Evolutionary conservation across 75 land plant genomes (phyloP).

Genomic region (Ceratopteris richardii): DNA sequence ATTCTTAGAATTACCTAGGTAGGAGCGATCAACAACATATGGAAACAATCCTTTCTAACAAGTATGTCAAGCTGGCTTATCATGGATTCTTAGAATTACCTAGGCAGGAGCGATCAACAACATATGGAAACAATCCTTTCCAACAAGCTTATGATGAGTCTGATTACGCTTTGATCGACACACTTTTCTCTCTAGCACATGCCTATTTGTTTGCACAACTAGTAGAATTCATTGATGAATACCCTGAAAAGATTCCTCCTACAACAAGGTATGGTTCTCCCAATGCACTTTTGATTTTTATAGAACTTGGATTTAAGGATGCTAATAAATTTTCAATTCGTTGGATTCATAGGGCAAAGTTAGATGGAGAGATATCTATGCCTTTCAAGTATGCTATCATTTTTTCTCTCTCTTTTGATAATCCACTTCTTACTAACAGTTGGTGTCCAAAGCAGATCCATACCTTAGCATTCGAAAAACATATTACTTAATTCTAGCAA

Average conservation of each 20-base stretch:
- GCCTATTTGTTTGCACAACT: conserved; percentile 21
- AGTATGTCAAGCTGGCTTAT: conserved; percentile 39
- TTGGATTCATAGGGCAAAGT: not conserved
- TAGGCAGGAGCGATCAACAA: conserved; percentile 25
- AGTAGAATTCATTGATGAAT: conserved; percentile 9
- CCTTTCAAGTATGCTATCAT: not conserved
- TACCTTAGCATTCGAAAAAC: too few species aligned
- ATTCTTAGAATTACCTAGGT: conserved; percentile 21
- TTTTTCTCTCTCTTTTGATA: too few species aligned
- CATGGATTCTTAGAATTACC: conserved; percentile 28
- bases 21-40: conserved; percentile 27
- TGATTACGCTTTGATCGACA: conserved; percentile 22
- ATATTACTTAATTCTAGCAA: too few species aligned
- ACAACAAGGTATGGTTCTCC: conserved; percentile 7
- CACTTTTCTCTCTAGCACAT: conserved; percentile 17
- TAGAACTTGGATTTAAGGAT: too few species aligned
- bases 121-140: conserved; percentile 27
- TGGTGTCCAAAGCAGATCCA: too few species aligned
- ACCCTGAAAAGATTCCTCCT: conserved; percentile 7
- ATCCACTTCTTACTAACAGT: too few species aligned
- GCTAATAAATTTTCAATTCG: too few species aligned
- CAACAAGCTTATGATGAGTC: conserved; percentile 27
- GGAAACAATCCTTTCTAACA: too few species aligned
- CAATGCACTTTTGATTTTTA: too few species aligned
- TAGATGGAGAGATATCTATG: not conserved